phyloP scores from a whole-genome alignment of 2,329 filamentous ascomycete species.

The Colletotrichum noveboracense region DNA sequence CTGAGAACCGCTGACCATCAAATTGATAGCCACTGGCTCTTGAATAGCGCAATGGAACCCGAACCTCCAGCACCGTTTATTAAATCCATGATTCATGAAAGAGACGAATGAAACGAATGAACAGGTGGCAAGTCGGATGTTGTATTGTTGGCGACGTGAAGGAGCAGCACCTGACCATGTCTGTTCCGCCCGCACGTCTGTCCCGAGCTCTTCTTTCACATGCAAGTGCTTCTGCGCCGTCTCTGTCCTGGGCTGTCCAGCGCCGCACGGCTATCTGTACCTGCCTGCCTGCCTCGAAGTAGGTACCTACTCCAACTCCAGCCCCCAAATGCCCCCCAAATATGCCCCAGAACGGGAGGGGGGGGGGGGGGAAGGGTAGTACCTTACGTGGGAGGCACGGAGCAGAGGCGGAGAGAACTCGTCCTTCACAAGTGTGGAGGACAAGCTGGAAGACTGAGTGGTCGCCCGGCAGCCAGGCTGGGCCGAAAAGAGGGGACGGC shows the following conservation, averaged over 20 bases:
- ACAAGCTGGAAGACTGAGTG: neutral
- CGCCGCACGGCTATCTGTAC: neutral
- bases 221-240: neutral
- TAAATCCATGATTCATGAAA: slow-evolving; percentile 16
- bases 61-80: neutral
- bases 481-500: slow-evolving; percentile 16
- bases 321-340: neutral
- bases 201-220: slow-evolving; percentile 12
- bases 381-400: neutral
- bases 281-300: neutral
- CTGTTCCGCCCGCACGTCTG: neutral
- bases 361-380: neutral
- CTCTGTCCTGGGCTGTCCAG: neutral
- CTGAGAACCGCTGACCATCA: neutral
- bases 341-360: neutral
- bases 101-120: slow-evolving; percentile 5
- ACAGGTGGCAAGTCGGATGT: slow-evolving; percentile 2
- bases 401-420: neutral
- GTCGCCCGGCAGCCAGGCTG: slow-evolving; percentile 7
- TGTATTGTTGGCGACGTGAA: neutral
- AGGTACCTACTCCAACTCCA: neutral
- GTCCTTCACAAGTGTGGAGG: neutral
- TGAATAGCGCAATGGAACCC: neutral
- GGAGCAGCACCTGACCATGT: neutral
- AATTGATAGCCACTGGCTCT: neutral